phyloP scores from a whole-genome alignment of 2,329 filamentous ascomycete species.

The Sporothrix luriei region DNA sequence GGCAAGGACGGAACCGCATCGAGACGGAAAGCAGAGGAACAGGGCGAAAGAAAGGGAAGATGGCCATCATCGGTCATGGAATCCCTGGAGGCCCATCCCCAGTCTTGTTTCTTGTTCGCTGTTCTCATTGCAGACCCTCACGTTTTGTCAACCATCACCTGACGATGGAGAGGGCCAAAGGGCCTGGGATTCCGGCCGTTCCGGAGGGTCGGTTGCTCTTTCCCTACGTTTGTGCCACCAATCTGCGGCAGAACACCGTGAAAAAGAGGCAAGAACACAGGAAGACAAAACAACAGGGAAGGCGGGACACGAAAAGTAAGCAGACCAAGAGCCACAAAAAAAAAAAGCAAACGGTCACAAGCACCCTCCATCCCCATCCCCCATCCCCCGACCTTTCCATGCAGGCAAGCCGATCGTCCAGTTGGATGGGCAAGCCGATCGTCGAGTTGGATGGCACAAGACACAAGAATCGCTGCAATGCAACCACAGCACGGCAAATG shows the following conservation, averaged over 20 bases:
- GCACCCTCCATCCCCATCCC: neutral
- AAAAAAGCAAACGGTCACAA: constrained; percentile 17
- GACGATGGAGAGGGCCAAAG: neutral
- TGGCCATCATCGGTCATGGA: neutral
- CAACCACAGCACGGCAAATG: constrained; percentile 24
- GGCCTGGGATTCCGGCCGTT: constrained; percentile 3
- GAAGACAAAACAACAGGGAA: no score
- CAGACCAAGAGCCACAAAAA: neutral
- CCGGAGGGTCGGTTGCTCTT: neutral
- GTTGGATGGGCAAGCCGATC: neutral
- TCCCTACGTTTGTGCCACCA: neutral
- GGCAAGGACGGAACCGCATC: neutral
- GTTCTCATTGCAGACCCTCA: neutral
- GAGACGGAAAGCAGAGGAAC: neutral
- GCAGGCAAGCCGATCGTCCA: neutral
- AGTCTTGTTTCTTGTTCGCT: neutral
- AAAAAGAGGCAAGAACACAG: neutral
- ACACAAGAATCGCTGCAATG: neutral
- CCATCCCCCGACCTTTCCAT: no score
- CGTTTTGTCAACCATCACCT: constrained; percentile 23
- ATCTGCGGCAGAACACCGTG: neutral
- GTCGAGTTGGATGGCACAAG: neutral
- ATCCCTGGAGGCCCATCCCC: no score
- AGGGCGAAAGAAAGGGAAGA: neutral
- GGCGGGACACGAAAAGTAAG: neutral